These are phyloP conservation scores for Irpex sp. DNA, from an alignment of 1,284 basidiomycete genomes.

Conservation along the genomic window DNA sequence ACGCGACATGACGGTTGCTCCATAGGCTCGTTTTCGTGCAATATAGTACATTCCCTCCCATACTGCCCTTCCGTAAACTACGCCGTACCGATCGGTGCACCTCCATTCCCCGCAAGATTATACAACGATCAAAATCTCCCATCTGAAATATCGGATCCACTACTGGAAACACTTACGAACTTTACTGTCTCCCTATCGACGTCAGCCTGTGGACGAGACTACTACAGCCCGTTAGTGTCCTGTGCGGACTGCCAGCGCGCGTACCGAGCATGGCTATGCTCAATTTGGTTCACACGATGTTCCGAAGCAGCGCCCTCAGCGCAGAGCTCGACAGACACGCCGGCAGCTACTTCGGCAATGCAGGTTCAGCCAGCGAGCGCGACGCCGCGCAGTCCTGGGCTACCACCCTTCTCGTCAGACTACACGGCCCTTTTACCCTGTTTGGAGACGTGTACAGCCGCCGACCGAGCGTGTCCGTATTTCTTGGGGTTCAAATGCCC, in stretches of 20 bases:
- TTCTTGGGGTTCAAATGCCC: conserved; percentile 77
- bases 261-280: conserved; percentile 80
- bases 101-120: conserved; percentile 34
- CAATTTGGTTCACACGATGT: conserved; percentile 71
- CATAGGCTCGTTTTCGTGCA: conserved; percentile 67
- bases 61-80: conserved; percentile 75
- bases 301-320: conserved; percentile 35
- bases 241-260: conserved; percentile 74
- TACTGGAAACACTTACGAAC: conserved; percentile 62
- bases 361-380: conserved; percentile 35
- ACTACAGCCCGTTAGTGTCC: conserved; percentile 74
- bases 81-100: conserved; percentile 59
- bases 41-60: conserved; percentile 66
- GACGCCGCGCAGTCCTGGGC: conserved; percentile 40
- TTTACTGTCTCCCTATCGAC: conserved; percentile 72
- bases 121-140: conserved; percentile 58
- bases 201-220: conserved; percentile 76
- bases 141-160: conserved; percentile 38
- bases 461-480: conserved; percentile 74
- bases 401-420: conserved; percentile 38
- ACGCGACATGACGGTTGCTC: conserved; percentile 3
- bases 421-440: conserved; percentile 75
- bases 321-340: conserved; percentile 13
- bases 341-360: conserved; percentile 39
- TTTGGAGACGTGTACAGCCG: conserved; percentile 70